A percentile compares a stretch with the other conserved stretches of the same genome.
Evolutionary conservation across 208 protist genomes (phyloP).

Genomic region (Leishmania tarentolae): DNA sequence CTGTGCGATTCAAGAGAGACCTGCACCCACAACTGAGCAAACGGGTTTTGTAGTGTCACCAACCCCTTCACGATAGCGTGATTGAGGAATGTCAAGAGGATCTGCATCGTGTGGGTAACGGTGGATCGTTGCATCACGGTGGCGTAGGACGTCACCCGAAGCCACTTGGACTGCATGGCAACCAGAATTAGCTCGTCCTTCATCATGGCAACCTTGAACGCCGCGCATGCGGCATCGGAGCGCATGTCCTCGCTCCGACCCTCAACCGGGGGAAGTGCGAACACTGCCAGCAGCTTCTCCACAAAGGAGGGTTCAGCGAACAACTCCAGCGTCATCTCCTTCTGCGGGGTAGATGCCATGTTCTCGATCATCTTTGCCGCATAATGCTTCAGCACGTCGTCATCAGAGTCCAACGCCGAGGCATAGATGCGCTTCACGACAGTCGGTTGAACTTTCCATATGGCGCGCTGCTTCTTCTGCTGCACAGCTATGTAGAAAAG

Average conservation of each 20-base stretch:
- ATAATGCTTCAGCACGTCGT: conserved; percentile 90
- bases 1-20: conserved; percentile 22
- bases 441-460: conserved; percentile 56
- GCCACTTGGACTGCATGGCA: conserved; percentile 50
- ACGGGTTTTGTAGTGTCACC: conserved; percentile 54
- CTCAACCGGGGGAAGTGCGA: conserved; percentile 42
- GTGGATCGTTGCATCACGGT: conserved; percentile 41
- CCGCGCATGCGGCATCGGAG: conserved; percentile 78
- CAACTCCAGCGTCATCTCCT: conserved; percentile 40
- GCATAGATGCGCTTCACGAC: conserved; percentile 54
- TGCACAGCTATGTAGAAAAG: conserved; percentile 91
- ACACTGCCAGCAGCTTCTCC: conserved; percentile 67
- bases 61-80: conserved; percentile 62
- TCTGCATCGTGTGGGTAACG: conserved; percentile 64
- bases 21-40: conserved; percentile 42
- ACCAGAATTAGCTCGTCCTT: conserved; percentile 64
- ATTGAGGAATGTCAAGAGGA: conserved; percentile 82
- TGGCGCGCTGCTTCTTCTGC: conserved; percentile 51
- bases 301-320: conserved; percentile 66
- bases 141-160: conserved; percentile 57
- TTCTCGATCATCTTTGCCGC: conserved; percentile 92
- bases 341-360: conserved; percentile 69
- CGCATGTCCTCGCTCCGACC: conserved; percentile 82
- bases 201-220: conserved; percentile 70
- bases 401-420: conserved; percentile 52